Evolutionary conservation across 2,329 filamentous ascomycete species (phyloP).

Genomic region (Macrophomina pseudophaseolina): DNA sequence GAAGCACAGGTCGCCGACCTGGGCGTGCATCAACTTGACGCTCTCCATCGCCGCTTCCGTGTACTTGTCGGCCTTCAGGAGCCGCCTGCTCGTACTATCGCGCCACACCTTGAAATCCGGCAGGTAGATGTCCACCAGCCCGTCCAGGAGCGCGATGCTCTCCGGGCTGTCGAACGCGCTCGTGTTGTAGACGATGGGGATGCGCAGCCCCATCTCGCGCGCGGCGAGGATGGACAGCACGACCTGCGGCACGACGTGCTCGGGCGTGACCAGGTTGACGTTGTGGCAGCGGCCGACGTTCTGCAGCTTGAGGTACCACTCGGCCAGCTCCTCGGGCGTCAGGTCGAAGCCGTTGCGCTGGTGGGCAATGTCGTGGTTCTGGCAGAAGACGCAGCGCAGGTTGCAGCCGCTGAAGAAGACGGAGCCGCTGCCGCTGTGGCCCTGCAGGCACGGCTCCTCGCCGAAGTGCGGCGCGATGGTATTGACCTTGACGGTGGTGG

Average conservation of each 20-base stretch:
- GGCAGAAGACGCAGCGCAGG: slow-evolving; percentile 75
- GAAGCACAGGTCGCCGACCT: slow-evolving; percentile 84
- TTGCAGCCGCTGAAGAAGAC: slow-evolving; percentile 84
- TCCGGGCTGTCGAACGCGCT: slow-evolving; percentile 78
- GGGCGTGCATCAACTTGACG: slow-evolving; percentile 77
- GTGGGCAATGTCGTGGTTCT: slow-evolving; percentile 85
- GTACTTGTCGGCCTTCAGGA: slow-evolving; percentile 82
- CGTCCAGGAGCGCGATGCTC: slow-evolving; percentile 74
- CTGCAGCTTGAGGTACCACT: slow-evolving; percentile 85
- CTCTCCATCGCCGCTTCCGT: slow-evolving; percentile 74
- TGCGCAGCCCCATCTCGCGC: slow-evolving; percentile 67
- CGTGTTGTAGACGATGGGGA: slow-evolving; percentile 86
- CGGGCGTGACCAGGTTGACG: slow-evolving; percentile 85
- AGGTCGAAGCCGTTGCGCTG: slow-evolving; percentile 80
- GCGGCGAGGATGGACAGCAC: slow-evolving; percentile 77
- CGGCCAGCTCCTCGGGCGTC: slow-evolving; percentile 76
- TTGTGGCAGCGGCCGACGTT: slow-evolving; percentile 83
- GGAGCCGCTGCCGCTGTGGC: slow-evolving; percentile 77
- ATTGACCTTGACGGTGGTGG: slow-evolving; percentile 75
- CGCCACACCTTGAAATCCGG: slow-evolving; percentile 88
- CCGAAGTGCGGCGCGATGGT: slow-evolving; percentile 87
- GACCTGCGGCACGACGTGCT: slow-evolving; percentile 86
- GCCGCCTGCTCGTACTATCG: slow-evolving; percentile 65
- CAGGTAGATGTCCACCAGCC: slow-evolving; percentile 84
- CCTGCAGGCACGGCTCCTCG: slow-evolving; percentile 83